Base-by-base conservation (phyloP, 805 yeast genomes). In the Brettanomyces naardenensis region DNA sequence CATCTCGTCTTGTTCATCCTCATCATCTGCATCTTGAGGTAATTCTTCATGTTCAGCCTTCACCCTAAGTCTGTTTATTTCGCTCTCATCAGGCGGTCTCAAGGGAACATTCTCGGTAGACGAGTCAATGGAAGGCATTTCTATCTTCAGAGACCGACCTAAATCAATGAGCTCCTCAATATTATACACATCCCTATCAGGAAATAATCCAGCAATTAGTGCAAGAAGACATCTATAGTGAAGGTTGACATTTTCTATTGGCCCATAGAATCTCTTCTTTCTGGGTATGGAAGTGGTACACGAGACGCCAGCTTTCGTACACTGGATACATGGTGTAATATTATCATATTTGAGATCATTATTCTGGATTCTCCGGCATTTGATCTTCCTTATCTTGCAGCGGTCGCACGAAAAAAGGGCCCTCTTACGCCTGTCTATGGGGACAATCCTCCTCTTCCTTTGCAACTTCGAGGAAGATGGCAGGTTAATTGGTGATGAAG, bases 391-490 rank as follows among this genome's bases (percentile, higher is more conserved):
- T 11, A 55, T 36, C 47, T 68, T 68, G 43, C 75, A 69, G 11
- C 72, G 45, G 44, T 69, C 73, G 41, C 75, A 69, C 6, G 66
- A 58, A 48, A 59, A 68, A 3, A 65, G 57, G 0, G 72, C 72
- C 33, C 73, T 44, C 32, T 62, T 59, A 18, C 72, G 46, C 19
- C 53, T 49, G 31, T 62, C 67, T 1, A 64, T 54, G 0, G 66
- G 50, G 0, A 68, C 69, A 5, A 55, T 47, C 22, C 70, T 45
- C 26, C 69, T 51, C 43, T 53, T 63, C 13, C 37, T 17, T 18
- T 34, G 31, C 5, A 34, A 23, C 19, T 26, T 19, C 13, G 34
- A 13, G 26, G 34, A 31, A 11, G 13, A 13, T n/a, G 18, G 26
- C 7, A 11, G 26, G 11, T 23, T 23, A n/a, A n/a, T n/a, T n/a